phyloP scores from a whole-genome alignment of 208 protist species.

The Trypanosoma platydactyli region DNA sequence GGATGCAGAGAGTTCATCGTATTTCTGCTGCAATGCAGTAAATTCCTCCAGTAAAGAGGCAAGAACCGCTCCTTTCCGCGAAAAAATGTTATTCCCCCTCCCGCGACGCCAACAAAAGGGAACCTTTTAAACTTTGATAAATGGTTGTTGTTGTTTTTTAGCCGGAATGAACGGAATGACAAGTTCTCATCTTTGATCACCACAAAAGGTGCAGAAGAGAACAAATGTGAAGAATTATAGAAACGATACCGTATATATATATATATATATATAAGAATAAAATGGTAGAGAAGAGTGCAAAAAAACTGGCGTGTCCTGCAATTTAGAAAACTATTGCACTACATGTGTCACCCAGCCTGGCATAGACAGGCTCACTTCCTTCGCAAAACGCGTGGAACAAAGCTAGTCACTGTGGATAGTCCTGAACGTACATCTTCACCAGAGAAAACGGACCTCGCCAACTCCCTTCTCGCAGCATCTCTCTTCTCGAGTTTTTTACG shows the following conservation, averaged over 20 bases:
- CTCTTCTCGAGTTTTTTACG: conserved; percentile 56
- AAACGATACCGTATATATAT: no score
- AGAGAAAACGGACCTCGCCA: not conserved
- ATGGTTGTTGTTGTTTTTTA: not conserved
- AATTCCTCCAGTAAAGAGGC: conserved; percentile 13
- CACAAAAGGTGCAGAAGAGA: not conserved
- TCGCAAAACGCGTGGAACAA: conserved; percentile 59
- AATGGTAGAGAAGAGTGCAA: not conserved
- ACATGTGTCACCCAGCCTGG: no score
- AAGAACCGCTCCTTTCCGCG: conserved; percentile 7
- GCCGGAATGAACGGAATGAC: no score
- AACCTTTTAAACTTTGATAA: no score
- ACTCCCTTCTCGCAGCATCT: conserved; percentile 34
- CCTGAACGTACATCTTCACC: no score
- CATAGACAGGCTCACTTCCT: conserved; percentile 32
- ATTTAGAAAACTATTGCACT: no score
- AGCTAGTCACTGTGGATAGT: conserved; percentile 25
- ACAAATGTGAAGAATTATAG: not conserved
- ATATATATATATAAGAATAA: not conserved
- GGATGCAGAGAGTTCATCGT: not conserved
- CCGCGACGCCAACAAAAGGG: no score
- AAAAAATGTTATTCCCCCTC: not conserved
- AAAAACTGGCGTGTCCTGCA: no score
- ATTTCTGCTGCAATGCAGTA: not conserved
- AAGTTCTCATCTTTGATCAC: no score